These are phyloP conservation scores for Eruca vesicaria DNA, from an alignment of 441 rosid genomes.

Conservation along the genomic window DNA sequence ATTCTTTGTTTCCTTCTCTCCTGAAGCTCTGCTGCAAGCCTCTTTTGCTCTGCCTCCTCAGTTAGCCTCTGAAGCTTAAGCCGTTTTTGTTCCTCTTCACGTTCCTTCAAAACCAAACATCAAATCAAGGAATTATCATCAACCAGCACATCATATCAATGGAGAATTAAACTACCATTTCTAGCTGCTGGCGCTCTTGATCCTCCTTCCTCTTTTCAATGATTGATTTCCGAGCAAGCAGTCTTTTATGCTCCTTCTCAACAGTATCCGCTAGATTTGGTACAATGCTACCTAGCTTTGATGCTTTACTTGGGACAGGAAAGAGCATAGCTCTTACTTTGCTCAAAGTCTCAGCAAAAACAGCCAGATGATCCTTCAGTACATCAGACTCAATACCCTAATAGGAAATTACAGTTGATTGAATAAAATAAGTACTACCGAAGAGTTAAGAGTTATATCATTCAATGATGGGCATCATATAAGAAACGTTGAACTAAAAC, in stretches of 20 bases:
- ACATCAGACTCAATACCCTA: conserved; percentile 93
- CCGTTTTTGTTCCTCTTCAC: conserved; percentile 86
- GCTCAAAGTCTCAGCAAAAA: conserved; percentile 76
- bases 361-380: conserved; percentile 66
- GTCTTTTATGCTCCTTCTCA: conserved; percentile 89
- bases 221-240: conserved; percentile 75
- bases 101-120: conserved; percentile 53
- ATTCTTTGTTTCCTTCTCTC: conserved; percentile 80
- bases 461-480: neutral
- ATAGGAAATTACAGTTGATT: conserved; percentile 5
- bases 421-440: no score
- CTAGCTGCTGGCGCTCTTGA: conserved; percentile 46
- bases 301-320: conserved; percentile 63
- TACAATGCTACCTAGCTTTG: conserved; percentile 69
- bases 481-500: neutral
- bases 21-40: conserved; percentile 78
- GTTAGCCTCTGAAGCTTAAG: conserved; percentile 75
- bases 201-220: neutral
- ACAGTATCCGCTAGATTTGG: conserved; percentile 77
- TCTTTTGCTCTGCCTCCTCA: conserved; percentile 93
- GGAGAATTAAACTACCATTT: conserved; percentile 40
- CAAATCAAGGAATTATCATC: neutral
- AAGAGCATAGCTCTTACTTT: conserved; percentile 73
- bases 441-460: neutral
- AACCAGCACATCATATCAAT: neutral